Evolutionary conservation across 2,329 filamentous ascomycete genomes (phyloP), one percentile per base, ranked within the genome.

Genomic region (Seiridium cupressi): DNA sequence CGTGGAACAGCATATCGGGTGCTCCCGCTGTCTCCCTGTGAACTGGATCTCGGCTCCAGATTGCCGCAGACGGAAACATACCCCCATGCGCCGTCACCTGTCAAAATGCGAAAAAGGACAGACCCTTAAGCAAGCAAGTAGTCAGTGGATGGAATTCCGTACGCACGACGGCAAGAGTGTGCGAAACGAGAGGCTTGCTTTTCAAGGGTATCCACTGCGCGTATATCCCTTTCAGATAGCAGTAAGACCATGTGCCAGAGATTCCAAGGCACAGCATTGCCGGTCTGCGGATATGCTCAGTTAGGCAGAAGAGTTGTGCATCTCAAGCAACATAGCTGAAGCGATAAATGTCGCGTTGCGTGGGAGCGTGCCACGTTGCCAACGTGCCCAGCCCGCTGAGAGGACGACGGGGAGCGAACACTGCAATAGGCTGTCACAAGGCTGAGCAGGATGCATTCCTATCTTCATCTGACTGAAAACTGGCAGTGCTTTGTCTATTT

Each of bases 341-440:
- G 46, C 46, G 49, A 38, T 18, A 54, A 51, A 26, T 44, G 49
- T 54, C 36, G 57, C 44, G 34, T 13, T 58, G 56, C 44, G 32
- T 32, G 46, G 57, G 48, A 54, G 57, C 57, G 57, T 59, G 57
- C 57, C 57, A 59, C 57, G 57, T 59, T 46, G 47, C 49, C 47
- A 18, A 53, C 47, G 18, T 26, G 48, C 13, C 57, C 56, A 44
- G 34, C 10, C 34, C 9, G 40, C n/a, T 18, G 13, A 18, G 11
- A 11, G 26, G 10, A 18, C 34, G 44, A 32, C 10, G 31, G 53
- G 36, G 40, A 44, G 53, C 26, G 44, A 11, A 31, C 5, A 10
- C 13, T 46, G 35, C 36, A 35, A 47, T 46, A 47, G 40, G 55
- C 13, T 26, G 10, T 11, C 34, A 38, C 54, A 35, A 57, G 54